Conservation (phyloP, 768 basidiomycete species). For the Mrakia hoshinonis region DNA sequence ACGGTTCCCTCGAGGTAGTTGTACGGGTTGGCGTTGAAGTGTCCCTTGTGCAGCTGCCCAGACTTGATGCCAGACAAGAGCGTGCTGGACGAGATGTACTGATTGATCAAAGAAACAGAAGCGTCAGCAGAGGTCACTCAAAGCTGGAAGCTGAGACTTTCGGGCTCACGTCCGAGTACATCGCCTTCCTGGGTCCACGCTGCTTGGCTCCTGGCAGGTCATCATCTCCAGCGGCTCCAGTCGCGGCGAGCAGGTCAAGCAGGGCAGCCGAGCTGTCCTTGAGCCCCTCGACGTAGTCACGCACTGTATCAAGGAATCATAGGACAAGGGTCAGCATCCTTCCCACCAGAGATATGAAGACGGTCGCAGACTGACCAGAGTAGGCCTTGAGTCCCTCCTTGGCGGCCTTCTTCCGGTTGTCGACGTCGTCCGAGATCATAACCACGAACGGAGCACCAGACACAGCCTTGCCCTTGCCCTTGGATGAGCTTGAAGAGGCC, state of each 20-base stretch:
- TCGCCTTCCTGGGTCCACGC: conserved; percentile 27
- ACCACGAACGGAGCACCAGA: conserved; percentile 52
- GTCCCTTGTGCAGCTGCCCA: conserved; percentile 77
- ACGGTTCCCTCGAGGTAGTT: conserved; percentile 95
- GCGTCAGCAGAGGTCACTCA: neutral
- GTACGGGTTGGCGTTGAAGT: conserved; percentile 90
- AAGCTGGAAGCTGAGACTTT: neutral
- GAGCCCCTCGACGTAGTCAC: conserved; percentile 71
- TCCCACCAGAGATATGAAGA: neutral
- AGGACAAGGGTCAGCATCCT: neutral
- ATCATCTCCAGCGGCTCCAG: conserved; percentile 47
- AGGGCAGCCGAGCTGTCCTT: conserved; percentile 51
- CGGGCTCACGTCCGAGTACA: conserved; percentile 59
- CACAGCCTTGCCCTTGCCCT: conserved; percentile 49
- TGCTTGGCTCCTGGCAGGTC: conserved; percentile 38
- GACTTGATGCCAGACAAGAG: conserved; percentile 75
- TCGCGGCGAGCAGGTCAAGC: conserved; percentile 66
- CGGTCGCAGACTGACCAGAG: conserved; percentile 49
- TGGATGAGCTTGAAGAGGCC: conserved; percentile 45
- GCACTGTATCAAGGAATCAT: conserved; percentile 45
- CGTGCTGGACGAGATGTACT: conserved; percentile 71
- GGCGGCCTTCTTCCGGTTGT: conserved; percentile 68
- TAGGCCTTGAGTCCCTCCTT: conserved; percentile 53
- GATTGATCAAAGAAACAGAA: neutral
- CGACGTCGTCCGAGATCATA: conserved; percentile 80